These are phyloP conservation scores for Podila epigama DNA, from an alignment of 192 early-diverging fungal genomes.

Conservation along the genomic window DNA sequence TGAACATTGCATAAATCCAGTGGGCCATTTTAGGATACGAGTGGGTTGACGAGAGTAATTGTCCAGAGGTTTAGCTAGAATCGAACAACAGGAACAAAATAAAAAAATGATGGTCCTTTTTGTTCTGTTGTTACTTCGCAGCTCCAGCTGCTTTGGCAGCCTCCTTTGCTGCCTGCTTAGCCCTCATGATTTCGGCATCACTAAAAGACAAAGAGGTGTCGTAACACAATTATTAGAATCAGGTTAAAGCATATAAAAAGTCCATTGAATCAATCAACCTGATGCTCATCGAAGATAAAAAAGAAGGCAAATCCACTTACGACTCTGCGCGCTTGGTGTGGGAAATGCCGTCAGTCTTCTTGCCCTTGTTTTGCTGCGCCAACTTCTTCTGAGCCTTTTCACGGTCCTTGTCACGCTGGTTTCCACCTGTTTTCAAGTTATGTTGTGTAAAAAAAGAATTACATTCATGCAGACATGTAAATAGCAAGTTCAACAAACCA, in stretches of 20 bases:
- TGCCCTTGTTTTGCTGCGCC: constrained; percentile 29
- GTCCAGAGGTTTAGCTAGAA: too few species aligned
- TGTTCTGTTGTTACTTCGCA: too few species aligned
- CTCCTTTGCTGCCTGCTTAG: constrained; percentile 1
- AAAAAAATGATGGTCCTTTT: too few species aligned
- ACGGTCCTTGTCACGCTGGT: constrained; percentile 46
- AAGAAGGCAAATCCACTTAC: neutral
- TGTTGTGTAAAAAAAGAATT: neutral
- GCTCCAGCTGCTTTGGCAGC: neutral
- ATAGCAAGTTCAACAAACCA: constrained; percentile 1
- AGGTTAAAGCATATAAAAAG: neutral
- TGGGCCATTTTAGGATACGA: too few species aligned
- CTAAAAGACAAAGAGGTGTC: neutral
- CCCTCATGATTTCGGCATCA: neutral
- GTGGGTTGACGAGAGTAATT: too few species aligned
- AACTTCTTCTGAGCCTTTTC: constrained; percentile 45
- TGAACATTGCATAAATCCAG: too few species aligned
- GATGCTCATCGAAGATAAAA: neutral
- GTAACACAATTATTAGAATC: neutral
- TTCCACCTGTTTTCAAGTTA: constrained; percentile 37
- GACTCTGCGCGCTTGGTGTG: constrained; percentile 30
- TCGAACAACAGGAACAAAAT: too few species aligned
- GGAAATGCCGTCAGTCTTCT: constrained; percentile 25
- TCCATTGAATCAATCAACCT: neutral
- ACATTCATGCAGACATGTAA: neutral